Percentiles rank a stretch among this genome's conserved stretches.
phyloP scores from a whole-genome alignment of 2,329 filamentous ascomycete species.

The Sphaerostilbella broomeana region DNA sequence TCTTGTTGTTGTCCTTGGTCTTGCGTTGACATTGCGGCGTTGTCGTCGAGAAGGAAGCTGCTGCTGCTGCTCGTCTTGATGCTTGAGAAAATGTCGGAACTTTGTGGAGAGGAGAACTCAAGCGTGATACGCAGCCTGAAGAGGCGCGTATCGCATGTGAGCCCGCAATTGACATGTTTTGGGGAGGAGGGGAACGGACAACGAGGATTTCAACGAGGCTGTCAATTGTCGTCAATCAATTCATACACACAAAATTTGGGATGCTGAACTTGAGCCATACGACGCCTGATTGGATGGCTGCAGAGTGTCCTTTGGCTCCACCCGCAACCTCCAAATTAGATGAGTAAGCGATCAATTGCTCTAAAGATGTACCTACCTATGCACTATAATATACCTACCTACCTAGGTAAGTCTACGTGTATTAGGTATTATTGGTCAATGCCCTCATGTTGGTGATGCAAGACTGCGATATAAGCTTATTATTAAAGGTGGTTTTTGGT shows the following conservation, averaged over 20 bases:
- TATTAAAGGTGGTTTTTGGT: no score
- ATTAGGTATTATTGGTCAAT: no score
- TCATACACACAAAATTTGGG: slow-evolving; percentile 12
- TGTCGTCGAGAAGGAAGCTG: slow-evolving; percentile 48
- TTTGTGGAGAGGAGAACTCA: slow-evolving; percentile 6
- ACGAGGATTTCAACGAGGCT: neutral
- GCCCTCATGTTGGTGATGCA: no score
- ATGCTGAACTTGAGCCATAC: no score
- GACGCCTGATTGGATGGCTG: no score
- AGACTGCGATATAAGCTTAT: no score
- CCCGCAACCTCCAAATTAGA: no score
- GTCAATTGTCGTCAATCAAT: neutral
- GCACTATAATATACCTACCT: no score
- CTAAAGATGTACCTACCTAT: no score
- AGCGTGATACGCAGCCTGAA: slow-evolving; percentile 18
- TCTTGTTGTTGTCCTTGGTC: slow-evolving; percentile 66
- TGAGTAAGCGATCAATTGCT: no score
- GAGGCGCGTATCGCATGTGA: slow-evolving; percentile 24
- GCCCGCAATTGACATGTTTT: slow-evolving; percentile 26
- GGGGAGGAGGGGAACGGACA: neutral
- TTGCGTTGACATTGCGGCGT: slow-evolving; percentile 42
- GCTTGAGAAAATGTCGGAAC: slow-evolving; percentile 6
- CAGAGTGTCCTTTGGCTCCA: no score
- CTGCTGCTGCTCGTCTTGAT: slow-evolving; percentile 20
- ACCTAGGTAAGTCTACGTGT: no score